A percentile compares a stretch with the other conserved stretches of the same genome.
Conservation (phyloP, 257 asterid species). For the Plantago ovata region DNA sequence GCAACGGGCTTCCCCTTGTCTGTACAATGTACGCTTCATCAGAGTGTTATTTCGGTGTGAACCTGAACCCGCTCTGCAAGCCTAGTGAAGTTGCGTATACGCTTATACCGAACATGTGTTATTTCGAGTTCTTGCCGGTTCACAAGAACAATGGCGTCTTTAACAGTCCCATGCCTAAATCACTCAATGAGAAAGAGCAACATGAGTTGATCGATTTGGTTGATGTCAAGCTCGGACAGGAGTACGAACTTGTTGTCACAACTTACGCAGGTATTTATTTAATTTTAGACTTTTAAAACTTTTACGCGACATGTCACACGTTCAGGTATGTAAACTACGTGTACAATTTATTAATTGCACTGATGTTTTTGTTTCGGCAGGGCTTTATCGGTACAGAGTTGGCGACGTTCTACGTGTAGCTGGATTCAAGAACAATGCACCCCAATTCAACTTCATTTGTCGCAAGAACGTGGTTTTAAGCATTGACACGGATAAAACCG, state of each 20-base stretch:
- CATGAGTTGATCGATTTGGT: conserved; percentile 63
- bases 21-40: conserved; percentile 96
- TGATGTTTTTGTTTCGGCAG: conserved; percentile 23
- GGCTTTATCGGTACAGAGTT: conserved; percentile 77
- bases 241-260: conserved; percentile 89
- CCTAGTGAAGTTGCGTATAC: conserved; percentile 82
- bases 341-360: background rate
- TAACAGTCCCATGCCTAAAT: conserved; percentile 34
- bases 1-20: conserved; percentile 79
- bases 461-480: conserved; percentile 80
- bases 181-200: conserved; percentile 61
- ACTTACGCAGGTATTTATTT: conserved; percentile 70
- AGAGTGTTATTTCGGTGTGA: conserved; percentile 87
- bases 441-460: conserved; percentile 88
- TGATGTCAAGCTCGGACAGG: conserved; percentile 73
- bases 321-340: background rate
- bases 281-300: background rate
- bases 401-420: conserved; percentile 89
- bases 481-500: conserved; percentile 85
- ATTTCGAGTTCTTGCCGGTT: conserved; percentile 79
- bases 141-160: conserved; percentile 35
- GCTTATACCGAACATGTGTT: conserved; percentile 78
- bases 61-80: conserved; percentile 74
- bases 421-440: conserved; percentile 91
- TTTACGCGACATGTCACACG: background rate